Evolutionary conservation across 495 filamentous ascomycete genomes (phyloP), one percentile per base, ranked within the genome.

Genomic region (Thozetella sp.): DNA sequence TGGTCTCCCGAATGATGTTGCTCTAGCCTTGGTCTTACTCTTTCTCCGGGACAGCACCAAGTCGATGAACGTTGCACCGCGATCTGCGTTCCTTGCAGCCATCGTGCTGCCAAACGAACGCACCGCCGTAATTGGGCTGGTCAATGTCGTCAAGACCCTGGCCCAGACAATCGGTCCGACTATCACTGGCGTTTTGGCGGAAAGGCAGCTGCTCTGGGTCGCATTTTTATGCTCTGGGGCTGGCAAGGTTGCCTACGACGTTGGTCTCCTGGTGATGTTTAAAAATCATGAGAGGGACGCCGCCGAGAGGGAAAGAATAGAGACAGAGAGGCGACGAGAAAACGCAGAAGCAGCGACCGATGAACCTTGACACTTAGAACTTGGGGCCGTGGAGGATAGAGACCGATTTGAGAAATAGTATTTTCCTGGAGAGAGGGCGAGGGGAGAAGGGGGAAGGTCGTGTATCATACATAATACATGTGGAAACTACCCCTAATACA

Each of bases 1-100:
- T 54, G 85, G 89, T 0, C 63, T 90, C 17, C 85, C 88, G 1
- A 69, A 70, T 25, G 74, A 71, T 22, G 73, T 88, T 12, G 78
- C 77, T 22, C 59, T 90, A 23, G 77, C 87, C 2, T 77, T 89
- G 46, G 80, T 77, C 2, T 84, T 93, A 45, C 76, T 93, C 15
- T 73, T 92, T 25, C 74, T 94, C 17, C 83, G 92, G 12, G 82
- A 89, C 0, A 86, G 84, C 40, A 78, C 87, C 11, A 86, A 89
- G 63, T 89, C 80, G 63, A 95, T 95, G 91, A 92, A 97, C 65
- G 86, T 90, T 58, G 90, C 90, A 0, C 92, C 93, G 0, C 84
- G 92, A 2, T 84, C 88, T 0, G 91, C 93, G 0, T 95, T 96
- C 72, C 80, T 95, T 11, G 87, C 91, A 0, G 85, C 87, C 0